Percentiles rank a stretch among this genome's conserved stretches.
Evolutionary conservation across 2,329 filamentous ascomycete genomes (phyloP).

Genomic region (Macrophomina phaseolina): DNA sequence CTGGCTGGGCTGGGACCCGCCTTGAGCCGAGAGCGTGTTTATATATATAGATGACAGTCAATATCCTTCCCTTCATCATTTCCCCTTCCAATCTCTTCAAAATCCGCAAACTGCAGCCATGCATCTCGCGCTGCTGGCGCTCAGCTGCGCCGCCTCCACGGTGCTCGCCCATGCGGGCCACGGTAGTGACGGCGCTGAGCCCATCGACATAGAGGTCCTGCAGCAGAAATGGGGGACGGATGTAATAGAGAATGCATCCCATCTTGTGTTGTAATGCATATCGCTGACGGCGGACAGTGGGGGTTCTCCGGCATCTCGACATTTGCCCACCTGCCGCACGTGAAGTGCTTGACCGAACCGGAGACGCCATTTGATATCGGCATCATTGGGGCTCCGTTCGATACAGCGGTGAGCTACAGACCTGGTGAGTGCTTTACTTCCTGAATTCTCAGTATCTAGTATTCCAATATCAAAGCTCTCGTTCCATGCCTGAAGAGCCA

Average conservation of each 20-base stretch:
- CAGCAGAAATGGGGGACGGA: constrained; percentile 50
- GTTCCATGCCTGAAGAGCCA: too few relatives aligned
- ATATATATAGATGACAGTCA: not conserved
- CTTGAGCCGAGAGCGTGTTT: not conserved
- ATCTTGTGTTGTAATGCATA: constrained; percentile 9
- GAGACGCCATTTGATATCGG: constrained; percentile 53
- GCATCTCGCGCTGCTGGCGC: constrained; percentile 13
- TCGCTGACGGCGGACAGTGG: constrained; percentile 54
- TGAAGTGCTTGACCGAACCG: constrained; percentile 55
- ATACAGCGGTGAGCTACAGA: constrained; percentile 55
- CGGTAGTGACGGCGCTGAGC: constrained; percentile 36
- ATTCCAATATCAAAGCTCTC: not conserved
- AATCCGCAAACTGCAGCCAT: not conserved
- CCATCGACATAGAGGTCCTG: constrained; percentile 40
- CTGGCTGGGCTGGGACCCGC: not conserved
- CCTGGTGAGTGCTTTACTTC: constrained; percentile 38
- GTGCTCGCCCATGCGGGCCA: constrained; percentile 38
- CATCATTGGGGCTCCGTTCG: constrained; percentile 57
- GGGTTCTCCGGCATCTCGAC: constrained; percentile 73
- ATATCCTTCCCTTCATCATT: not conserved
- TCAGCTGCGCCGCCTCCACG: constrained; percentile 28
- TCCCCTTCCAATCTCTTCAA: not conserved
- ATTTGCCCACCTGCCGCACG: constrained; percentile 56
- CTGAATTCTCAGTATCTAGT: not conserved
- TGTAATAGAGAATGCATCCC: constrained; percentile 33